Evolutionary conservation across 208 protist genomes (phyloP).

Genomic region (Angomonas deanei): DNA sequence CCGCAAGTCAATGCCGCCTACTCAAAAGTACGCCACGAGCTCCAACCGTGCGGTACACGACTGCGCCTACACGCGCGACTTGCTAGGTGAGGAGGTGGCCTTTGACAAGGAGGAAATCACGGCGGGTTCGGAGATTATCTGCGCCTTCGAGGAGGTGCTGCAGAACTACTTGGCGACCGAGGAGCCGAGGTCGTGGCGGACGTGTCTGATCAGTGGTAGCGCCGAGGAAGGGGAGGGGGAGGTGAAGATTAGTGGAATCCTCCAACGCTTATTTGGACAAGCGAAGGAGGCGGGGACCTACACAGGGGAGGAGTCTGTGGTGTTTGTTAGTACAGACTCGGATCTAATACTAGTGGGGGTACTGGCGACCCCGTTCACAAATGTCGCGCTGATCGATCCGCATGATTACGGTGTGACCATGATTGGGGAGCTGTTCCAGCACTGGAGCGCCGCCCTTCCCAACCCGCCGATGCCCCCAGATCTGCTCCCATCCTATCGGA

Average conservation of each 20-base stretch:
- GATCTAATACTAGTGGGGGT: conserved; percentile 74
- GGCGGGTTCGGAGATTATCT: conserved; percentile 67
- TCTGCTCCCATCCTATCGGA: conserved; percentile 67
- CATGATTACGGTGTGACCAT: conserved; percentile 32
- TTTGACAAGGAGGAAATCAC: conserved; percentile 59
- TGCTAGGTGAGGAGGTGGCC: conserved; percentile 22
- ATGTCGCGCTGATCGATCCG: conserved; percentile 57
- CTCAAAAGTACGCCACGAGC: background rate
- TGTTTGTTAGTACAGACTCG: conserved; percentile 75
- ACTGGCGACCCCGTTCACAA: conserved; percentile 49
- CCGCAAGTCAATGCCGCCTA: conserved; percentile 3
- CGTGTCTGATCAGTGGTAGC: conserved; percentile 32
- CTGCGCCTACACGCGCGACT: conserved; percentile 42
- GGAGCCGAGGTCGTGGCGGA: conserved; percentile 2
- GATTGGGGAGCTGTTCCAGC: conserved; percentile 52
- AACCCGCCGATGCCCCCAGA: conserved; percentile 31
- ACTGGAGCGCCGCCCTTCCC: conserved; percentile 50
- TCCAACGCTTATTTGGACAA: conserved; percentile 35
- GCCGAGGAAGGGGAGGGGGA: conserved; percentile 71
- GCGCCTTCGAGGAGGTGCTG: conserved; percentile 52
- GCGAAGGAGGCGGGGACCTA: conserved; percentile 26
- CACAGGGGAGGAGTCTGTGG: conserved; percentile 48
- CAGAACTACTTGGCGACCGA: conserved; percentile 13
- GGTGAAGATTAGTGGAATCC: conserved; percentile 62
- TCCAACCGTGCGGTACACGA: background rate